Evolutionary conservation across 768 basidiomycete genomes (phyloP), one percentile per base, ranked within the genome.

Genomic region (Lactarius psammicola): DNA sequence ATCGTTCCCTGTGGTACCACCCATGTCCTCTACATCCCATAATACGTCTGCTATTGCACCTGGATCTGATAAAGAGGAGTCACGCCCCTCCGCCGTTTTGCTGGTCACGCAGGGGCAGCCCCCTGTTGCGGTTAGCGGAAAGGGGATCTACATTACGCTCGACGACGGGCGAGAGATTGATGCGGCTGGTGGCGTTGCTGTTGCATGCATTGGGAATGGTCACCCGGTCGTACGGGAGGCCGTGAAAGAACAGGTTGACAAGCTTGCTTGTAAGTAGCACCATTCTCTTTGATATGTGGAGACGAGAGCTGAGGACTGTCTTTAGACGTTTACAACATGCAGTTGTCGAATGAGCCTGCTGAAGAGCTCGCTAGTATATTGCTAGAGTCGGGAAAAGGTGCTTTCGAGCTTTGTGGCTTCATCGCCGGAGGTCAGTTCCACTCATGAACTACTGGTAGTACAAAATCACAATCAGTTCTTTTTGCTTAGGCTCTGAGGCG

Each of bases 261-360:
- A 85, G 69, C 77, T 94, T 51, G 80, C 90, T 26, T 94, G 92
- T 93, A 69, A 60, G 87, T 79, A 5, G 42, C 57, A 5, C n/a
- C 49, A 61, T 64, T 49, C 59, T n/a, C 23, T 59, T 34, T 10
- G 44, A 23, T 13, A n/a, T 26, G n/a, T 49, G 31, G 23, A 54
- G 54, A 13, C 20, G 46, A 33, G 36, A 36, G 10, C 36, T 55
- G n/a, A n/a, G n/a, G 33, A 62, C 20, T 0, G 3, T 4, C 28
- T 62, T 8, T 55, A 92, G 92, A 94, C 81, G 88, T 92, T 6
- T 95, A 94, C 72, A 93, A 90, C 68, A 87, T 92, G 86, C 92
- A 94, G 72, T 73, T 93, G 23, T 88, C 91, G 9, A 94, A 86
- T 69, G 80, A 85, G 60, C 90, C 92, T 54, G 92, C 94, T 11